A percentile compares a stretch with the other conserved stretches of the same genome.
These are phyloP conservation scores for Pseudopyricularia javanii DNA, from an alignment of 2,329 filamentous ascomycete species.

Conservation along the genomic window DNA sequence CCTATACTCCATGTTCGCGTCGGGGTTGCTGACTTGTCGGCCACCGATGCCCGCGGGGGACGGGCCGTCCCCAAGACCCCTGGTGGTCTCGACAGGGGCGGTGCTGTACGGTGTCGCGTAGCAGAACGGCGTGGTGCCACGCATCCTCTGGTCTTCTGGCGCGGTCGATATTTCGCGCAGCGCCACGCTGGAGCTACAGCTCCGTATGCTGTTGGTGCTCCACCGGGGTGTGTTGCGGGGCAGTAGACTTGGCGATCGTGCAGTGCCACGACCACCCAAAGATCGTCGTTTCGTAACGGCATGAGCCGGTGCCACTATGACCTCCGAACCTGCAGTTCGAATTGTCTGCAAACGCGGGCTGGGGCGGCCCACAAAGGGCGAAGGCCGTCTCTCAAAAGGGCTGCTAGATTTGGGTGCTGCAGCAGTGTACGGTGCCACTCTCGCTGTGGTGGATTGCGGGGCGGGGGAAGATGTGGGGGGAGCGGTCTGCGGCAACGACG, in stretches of 20 bases:
- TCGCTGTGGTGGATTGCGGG: conserved; percentile 16
- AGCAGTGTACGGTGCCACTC: conserved; percentile 7
- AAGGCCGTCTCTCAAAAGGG: conserved; percentile 22
- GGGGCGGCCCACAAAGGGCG: conserved; percentile 19
- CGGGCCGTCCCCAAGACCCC: background rate
- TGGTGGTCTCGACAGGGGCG: conserved; percentile 30
- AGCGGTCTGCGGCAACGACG: conserved; percentile 31
- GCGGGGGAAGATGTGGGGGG: conserved; percentile 24
- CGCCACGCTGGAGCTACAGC: conserved; percentile 18
- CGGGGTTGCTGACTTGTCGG: conserved; percentile 11
- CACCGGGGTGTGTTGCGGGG: conserved; percentile 42
- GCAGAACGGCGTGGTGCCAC: conserved; percentile 47
- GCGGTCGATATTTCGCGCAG: conserved; percentile 25
- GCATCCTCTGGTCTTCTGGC: conserved; percentile 17
- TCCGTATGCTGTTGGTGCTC: conserved; percentile 27
- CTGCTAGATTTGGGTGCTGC: conserved; percentile 7
- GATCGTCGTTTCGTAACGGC: conserved; percentile 23
- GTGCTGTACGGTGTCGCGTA: conserved; percentile 68
- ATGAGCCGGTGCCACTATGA: conserved; percentile 23
- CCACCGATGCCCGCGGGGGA: conserved; percentile 7
- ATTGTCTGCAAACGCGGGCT: conserved; percentile 14
- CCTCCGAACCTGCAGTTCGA: conserved; percentile 7
- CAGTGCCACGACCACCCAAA: conserved; percentile 16
- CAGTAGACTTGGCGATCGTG: conserved; percentile 42
- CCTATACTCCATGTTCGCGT: conserved; percentile 19